A percentile compares a stretch with the other conserved stretches of the same genome.
Evolutionary conservation across 164 flowering plant species (phyloP).

Genomic region (Nelumbo lutea): DNA sequence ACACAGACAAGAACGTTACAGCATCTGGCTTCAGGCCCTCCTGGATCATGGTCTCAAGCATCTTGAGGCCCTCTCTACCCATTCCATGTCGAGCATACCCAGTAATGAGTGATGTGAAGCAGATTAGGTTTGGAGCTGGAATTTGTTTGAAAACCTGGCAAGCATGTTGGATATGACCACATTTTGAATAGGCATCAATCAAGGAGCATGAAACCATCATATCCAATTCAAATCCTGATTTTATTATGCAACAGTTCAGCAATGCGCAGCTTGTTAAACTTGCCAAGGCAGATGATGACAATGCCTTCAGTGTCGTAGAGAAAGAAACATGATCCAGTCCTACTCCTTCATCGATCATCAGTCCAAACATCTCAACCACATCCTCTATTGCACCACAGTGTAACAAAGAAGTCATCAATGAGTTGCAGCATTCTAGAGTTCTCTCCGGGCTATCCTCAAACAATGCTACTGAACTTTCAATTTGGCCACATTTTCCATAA

Average conservation of each 20-base stretch:
- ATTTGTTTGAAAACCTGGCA: constrained; percentile 35
- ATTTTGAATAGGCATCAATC: constrained; percentile 64
- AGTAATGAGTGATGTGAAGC: constrained; percentile 62
- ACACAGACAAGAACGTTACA: constrained; percentile 54
- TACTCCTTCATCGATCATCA: constrained; percentile 58
- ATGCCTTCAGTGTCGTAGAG: constrained; percentile 57
- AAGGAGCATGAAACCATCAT: constrained; percentile 52
- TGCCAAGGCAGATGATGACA: constrained; percentile 28
- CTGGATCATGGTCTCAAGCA: constrained; percentile 37
- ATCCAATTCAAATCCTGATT: constrained; percentile 48
- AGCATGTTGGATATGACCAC: constrained; percentile 43
- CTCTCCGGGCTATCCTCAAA: constrained; percentile 33
- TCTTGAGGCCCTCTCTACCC: constrained; percentile 49
- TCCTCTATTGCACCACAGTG: constrained; percentile 41
- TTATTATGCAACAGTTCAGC: constrained; percentile 51
- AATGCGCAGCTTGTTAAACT: constrained; percentile 28
- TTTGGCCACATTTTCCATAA: constrained; percentile 69
- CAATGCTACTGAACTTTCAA: constrained; percentile 39
- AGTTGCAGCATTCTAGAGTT: constrained; percentile 52
- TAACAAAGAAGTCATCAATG: constrained; percentile 58
- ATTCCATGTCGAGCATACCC: constrained; percentile 66
- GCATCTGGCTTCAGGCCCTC: constrained; percentile 57
- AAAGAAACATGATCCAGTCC: constrained; percentile 55
- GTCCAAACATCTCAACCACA: constrained; percentile 53
- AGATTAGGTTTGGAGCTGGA: constrained; percentile 41